Evolutionary conservation across 2,329 filamentous ascomycete genomes (phyloP).

Genomic region (Trichoderma brevicompactum): DNA sequence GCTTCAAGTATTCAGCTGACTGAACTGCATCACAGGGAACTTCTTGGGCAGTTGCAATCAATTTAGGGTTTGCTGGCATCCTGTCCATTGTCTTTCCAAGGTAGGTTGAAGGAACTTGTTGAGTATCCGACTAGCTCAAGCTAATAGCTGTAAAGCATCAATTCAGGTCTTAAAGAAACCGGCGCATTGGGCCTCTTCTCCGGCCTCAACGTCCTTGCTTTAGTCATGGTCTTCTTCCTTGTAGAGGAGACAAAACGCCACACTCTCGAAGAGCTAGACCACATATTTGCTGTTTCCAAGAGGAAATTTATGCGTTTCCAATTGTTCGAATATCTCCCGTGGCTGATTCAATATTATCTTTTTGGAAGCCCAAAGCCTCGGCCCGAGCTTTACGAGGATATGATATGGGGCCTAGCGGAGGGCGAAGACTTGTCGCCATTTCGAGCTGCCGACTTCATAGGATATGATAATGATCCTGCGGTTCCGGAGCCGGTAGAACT

Average conservation of each 20-base stretch:
- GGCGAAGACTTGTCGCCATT: constrained; percentile 13
- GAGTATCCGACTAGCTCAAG: neutral
- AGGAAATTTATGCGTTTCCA: constrained; percentile 46
- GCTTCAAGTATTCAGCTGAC: neutral
- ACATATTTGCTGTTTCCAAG: constrained; percentile 47
- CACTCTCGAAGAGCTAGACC: constrained; percentile 48
- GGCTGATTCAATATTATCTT: constrained; percentile 40
- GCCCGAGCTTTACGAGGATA: constrained; percentile 43
- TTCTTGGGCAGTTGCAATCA: constrained; percentile 53
- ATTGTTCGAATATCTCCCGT: constrained; percentile 42
- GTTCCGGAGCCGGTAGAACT: constrained; percentile 24
- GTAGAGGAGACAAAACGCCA: constrained; percentile 50
- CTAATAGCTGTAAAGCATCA: constrained; percentile 31
- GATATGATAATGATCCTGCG: neutral
- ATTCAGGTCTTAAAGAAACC: constrained; percentile 35
- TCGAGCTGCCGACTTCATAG: constrained; percentile 1
- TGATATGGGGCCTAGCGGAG: constrained; percentile 38
- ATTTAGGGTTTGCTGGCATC: constrained; percentile 53
- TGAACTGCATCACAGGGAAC: constrained; percentile 44
- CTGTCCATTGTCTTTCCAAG: constrained; percentile 50
- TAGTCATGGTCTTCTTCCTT: constrained; percentile 51
- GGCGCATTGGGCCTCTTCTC: constrained; percentile 52
- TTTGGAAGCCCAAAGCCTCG: constrained; percentile 32
- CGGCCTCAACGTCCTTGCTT: constrained; percentile 51
- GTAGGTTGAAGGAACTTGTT: constrained; percentile 18